Conservation (phyloP, 1,284 basidiomycete genomes). For the Ustilago cynodontis region DNA sequence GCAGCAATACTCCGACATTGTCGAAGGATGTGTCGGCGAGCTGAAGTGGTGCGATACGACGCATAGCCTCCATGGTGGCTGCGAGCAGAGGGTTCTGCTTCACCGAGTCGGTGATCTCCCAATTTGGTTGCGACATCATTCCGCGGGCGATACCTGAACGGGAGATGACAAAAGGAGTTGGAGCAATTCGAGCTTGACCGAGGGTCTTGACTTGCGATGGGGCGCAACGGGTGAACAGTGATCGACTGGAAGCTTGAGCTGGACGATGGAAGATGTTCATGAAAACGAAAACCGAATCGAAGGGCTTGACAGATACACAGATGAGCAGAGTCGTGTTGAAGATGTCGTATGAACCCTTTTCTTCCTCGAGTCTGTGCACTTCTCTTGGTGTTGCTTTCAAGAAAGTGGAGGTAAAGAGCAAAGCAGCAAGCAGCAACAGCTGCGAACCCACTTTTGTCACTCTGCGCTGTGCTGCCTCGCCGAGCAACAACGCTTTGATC, state of each 20-base stretch:
- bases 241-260: background rate
- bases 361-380: slow-evolving; percentile 7
- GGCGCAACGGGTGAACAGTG: background rate
- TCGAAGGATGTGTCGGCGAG: slow-evolving; percentile 65
- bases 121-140: slow-evolving; percentile 43
- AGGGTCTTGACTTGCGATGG: background rate
- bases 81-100: slow-evolving; percentile 35
- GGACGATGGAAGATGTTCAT: slow-evolving; percentile 15
- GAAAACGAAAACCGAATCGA: slow-evolving; percentile 1
- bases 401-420: slow-evolving; percentile 21
- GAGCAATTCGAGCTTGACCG: background rate
- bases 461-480: background rate
- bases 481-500: background rate
- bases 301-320: background rate
- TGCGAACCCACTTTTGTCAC: background rate
- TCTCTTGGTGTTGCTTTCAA: background rate
- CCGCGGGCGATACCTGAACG: background rate
- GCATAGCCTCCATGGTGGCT: slow-evolving; percentile 41
- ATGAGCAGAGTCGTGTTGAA: background rate
- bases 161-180: background rate
- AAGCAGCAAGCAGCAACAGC: no score
- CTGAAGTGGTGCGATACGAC: slow-evolving; percentile 54
- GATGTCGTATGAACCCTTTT: slow-evolving; percentile 12
- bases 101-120: slow-evolving; percentile 48
- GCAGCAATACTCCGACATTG: slow-evolving; percentile 66